These are phyloP conservation scores for Neopestalotiopsis rosae DNA, from an alignment of 2,329 filamentous ascomycete genomes.

Conservation along the genomic window DNA sequence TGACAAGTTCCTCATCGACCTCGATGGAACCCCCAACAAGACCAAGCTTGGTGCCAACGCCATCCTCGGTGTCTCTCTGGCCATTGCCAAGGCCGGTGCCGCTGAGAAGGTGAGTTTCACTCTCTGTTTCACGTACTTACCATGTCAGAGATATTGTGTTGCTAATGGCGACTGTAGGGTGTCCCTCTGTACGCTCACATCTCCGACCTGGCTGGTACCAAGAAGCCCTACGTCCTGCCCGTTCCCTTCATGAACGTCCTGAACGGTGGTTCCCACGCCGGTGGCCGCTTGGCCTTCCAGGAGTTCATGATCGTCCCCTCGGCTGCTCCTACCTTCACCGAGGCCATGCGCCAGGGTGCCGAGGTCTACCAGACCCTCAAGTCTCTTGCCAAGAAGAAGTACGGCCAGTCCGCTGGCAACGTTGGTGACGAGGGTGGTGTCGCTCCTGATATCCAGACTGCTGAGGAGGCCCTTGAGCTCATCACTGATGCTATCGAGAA, in stretches of 20 bases:
- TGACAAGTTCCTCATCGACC: slow-evolving; percentile 83
- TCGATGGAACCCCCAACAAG: slow-evolving; percentile 87
- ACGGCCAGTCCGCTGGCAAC: slow-evolving; percentile 97
- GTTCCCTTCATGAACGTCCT: slow-evolving; percentile 95
- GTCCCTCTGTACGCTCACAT: slow-evolving; percentile 88
- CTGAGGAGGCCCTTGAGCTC: slow-evolving; percentile 95
- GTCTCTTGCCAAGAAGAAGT: slow-evolving; percentile 97
- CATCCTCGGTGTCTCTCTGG: slow-evolving; percentile 84
- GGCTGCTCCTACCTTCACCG: slow-evolving; percentile 87
- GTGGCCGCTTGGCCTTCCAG: slow-evolving; percentile 93
- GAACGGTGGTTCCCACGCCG: slow-evolving; percentile 93
- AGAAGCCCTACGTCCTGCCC: slow-evolving; percentile 89
- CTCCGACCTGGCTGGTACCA: slow-evolving; percentile 85
- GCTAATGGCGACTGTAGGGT: slow-evolving; percentile 48
- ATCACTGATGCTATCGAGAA: slow-evolving; percentile 94
- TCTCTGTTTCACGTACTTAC: neutral
- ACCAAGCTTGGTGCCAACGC: slow-evolving; percentile 87
- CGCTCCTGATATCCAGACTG: slow-evolving; percentile 96
- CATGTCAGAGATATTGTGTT: neutral
- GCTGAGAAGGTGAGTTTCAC: slow-evolving; percentile 72
- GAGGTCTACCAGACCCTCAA: slow-evolving; percentile 99
- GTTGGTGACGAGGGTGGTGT: slow-evolving; percentile 99
- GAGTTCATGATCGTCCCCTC: slow-evolving; percentile 95
- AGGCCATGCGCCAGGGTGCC: slow-evolving; percentile 94
- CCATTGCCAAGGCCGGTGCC: slow-evolving; percentile 86